phyloP scores from a whole-genome alignment of 2,329 filamentous ascomycete genomes.

The Drechslerella coelobrocha region DNA sequence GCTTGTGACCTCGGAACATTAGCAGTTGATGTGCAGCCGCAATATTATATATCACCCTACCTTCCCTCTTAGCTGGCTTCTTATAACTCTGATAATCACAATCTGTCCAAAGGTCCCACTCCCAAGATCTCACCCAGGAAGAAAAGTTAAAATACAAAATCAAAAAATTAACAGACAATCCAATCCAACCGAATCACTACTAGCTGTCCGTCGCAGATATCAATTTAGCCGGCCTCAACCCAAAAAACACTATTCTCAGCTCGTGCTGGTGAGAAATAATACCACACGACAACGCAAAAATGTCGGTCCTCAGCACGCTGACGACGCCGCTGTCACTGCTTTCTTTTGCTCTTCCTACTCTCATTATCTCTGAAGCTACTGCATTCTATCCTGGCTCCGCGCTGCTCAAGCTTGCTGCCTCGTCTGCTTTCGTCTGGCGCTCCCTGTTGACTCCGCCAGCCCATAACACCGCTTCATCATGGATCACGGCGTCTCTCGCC shows the following conservation, averaged over 20 bases:
- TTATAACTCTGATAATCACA: too few relatives aligned
- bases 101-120: too few relatives aligned
- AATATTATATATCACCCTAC: not conserved
- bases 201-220: too few relatives aligned
- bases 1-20: not conserved
- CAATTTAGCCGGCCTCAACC: not conserved
- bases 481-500: slow-evolving; percentile 27
- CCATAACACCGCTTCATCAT: slow-evolving; percentile 7
- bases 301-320: slow-evolving; percentile 20
- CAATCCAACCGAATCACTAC: too few relatives aligned
- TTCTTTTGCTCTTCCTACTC: slow-evolving; percentile 18
- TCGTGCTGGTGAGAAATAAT: not conserved
- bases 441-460: slow-evolving; percentile 2
- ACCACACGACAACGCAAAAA: not conserved
- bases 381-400: slow-evolving; percentile 39
- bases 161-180: too few relatives aligned
- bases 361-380: slow-evolving; percentile 32
- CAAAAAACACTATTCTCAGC: not conserved
- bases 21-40: not conserved
- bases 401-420: slow-evolving; percentile 34
- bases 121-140: too few relatives aligned
- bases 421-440: slow-evolving; percentile 42
- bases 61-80: not conserved
- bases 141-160: too few relatives aligned
- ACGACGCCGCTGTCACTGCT: slow-evolving; percentile 22